Conservation (phyloP, 805 yeast genomes). For the Cyberlindnera japonica region DNA sequence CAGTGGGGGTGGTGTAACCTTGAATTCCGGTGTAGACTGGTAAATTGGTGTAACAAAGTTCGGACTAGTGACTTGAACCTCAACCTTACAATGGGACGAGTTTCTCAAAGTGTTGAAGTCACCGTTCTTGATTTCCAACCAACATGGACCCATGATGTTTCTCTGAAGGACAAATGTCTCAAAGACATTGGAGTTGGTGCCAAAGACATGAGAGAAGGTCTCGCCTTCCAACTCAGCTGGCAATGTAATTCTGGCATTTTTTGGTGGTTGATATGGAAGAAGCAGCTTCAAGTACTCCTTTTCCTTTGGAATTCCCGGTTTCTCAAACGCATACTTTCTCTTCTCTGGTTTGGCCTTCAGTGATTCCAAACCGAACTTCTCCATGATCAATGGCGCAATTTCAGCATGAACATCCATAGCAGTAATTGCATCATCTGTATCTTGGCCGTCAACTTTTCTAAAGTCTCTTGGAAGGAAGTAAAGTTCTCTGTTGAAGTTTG, state of each 20-base stretch:
- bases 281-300: slow-evolving; percentile 76
- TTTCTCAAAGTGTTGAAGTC: slow-evolving; percentile 56
- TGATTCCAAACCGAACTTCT: slow-evolving; percentile 55
- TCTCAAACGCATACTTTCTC: slow-evolving; percentile 86
- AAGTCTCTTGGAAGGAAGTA: slow-evolving; percentile 70
- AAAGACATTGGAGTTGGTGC: slow-evolving; percentile 67
- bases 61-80: slow-evolving; percentile 56
- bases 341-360: slow-evolving; percentile 67
- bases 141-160: slow-evolving; percentile 95
- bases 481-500: slow-evolving; percentile 65
- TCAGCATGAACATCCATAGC: slow-evolving; percentile 76
- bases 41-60: slow-evolving; percentile 44
- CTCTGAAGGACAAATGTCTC: slow-evolving; percentile 83
- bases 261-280: slow-evolving; percentile 69
- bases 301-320: slow-evolving; percentile 72
- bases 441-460: slow-evolving; percentile 42
- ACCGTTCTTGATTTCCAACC: slow-evolving; percentile 73
- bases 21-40: slow-evolving; percentile 34
- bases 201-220: slow-evolving; percentile 77
- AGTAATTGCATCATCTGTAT: slow-evolving; percentile 36
- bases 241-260: slow-evolving; percentile 40
- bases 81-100: slow-evolving; percentile 79
- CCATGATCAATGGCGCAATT: slow-evolving; percentile 60
- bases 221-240: slow-evolving; percentile 71
- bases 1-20: slow-evolving; percentile 56